Percentiles rank a stretch among this genome's conserved stretches.
Evolutionary conservation across 1,284 basidiomycete genomes (phyloP).

Genomic region (Blastosporella zonata): DNA sequence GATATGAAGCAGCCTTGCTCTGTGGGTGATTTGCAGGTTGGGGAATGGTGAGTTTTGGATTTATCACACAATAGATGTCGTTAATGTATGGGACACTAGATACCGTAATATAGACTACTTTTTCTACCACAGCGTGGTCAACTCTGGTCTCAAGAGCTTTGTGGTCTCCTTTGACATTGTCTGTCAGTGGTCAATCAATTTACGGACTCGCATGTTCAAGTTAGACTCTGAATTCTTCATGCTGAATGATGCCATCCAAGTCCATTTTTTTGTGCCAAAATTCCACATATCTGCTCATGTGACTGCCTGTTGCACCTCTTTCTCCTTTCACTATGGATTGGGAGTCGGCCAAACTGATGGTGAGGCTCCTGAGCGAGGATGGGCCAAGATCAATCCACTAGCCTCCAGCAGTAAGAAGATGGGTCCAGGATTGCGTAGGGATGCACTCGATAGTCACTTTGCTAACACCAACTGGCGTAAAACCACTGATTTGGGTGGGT

Average conservation of each 20-base stretch:
- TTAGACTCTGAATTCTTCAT: conserved; percentile 7
- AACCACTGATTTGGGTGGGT: conserved; percentile 19
- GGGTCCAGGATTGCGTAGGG: conserved; percentile 28
- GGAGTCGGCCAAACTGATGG: conserved; percentile 32
- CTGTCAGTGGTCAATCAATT: conserved; percentile 28
- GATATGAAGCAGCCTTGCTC: conserved; percentile 29
- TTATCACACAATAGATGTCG: neutral
- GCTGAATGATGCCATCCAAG: neutral
- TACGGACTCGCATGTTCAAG: conserved; percentile 9
- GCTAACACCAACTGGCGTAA: conserved; percentile 31
- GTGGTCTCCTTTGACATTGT: conserved; percentile 30
- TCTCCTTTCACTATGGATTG: conserved; percentile 27
- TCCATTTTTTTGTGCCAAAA: conserved; percentile 22
- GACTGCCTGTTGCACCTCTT: conserved; percentile 20
- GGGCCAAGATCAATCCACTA: conserved; percentile 24
- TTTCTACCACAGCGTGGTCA: conserved; percentile 2
- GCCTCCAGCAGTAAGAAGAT: conserved; percentile 30
- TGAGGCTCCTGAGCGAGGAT: conserved; percentile 31
- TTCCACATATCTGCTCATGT: conserved; percentile 31
- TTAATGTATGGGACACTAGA: conserved; percentile 14
- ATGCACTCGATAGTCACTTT: conserved; percentile 31
- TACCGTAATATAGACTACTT: conserved; percentile 36
- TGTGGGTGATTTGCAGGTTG: conserved; percentile 35
- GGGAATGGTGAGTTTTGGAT: conserved; percentile 29
- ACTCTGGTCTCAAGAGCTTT: conserved; percentile 5